Evolutionary conservation across 2,329 filamentous ascomycete genomes (phyloP).

Genomic region (Drechslerella stenobrocha): DNA sequence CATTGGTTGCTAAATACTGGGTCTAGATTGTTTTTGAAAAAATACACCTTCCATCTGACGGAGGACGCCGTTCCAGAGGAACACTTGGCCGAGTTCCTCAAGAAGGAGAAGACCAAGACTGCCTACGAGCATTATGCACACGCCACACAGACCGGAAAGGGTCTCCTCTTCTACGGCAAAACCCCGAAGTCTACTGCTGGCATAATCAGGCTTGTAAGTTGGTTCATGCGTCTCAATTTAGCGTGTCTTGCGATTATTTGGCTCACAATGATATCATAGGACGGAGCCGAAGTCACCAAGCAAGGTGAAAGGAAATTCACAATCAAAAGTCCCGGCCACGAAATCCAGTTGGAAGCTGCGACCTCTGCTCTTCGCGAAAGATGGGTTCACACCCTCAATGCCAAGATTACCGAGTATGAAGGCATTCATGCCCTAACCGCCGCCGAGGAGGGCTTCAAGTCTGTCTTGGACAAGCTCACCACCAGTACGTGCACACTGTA

Average conservation of each 20-base stretch:
- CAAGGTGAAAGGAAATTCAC: slow-evolving; percentile 77
- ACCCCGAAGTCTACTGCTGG: slow-evolving; percentile 80
- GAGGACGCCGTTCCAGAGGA: slow-evolving; percentile 73
- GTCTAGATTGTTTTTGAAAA: slow-evolving; percentile 89
- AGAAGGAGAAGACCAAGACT: slow-evolving; percentile 82
- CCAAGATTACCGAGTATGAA: slow-evolving; percentile 65
- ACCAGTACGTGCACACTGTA: slow-evolving; percentile 51
- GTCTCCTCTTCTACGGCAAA: slow-evolving; percentile 88
- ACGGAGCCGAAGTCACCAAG: slow-evolving; percentile 72
- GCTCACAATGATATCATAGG: slow-evolving; percentile 57
- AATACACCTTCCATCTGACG: slow-evolving; percentile 80
- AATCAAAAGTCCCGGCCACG: slow-evolving; percentile 76
- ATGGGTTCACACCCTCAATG: slow-evolving; percentile 83
- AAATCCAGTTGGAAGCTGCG: slow-evolving; percentile 94
- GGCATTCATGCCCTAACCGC: too few species aligned
- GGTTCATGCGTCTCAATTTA: too few species aligned
- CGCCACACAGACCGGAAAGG: slow-evolving; percentile 92
- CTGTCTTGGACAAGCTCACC: slow-evolving; percentile 70
- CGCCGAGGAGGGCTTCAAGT: slow-evolving; percentile 81
- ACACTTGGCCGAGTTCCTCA: slow-evolving; percentile 74
- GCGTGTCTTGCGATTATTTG: too few species aligned
- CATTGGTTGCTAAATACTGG: not conserved
- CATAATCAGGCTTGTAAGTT: slow-evolving; percentile 79
- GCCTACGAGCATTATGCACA: slow-evolving; percentile 77
- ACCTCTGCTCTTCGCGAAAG: slow-evolving; percentile 78